Conservation (phyloP, 1,284 basidiomycete species). For the Ganoderma boninense region DNA sequence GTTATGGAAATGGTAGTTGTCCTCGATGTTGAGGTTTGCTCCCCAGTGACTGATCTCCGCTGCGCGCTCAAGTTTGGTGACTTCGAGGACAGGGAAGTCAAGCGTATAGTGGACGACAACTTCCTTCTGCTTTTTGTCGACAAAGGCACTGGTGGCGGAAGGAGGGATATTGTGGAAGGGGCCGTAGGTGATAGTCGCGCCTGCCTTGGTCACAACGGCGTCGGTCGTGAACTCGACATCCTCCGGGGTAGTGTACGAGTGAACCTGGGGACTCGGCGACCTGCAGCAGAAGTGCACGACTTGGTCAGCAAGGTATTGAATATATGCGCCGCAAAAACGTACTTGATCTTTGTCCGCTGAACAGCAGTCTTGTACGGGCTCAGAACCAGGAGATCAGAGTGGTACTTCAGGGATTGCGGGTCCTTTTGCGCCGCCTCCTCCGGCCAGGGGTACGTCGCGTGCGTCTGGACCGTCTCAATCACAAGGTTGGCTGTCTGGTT, state of each 20-base stretch:
- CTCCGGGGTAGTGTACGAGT: conserved; percentile 73
- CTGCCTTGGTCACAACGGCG: conserved; percentile 73
- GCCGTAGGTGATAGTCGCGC: conserved; percentile 87
- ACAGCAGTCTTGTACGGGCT: conserved; percentile 86
- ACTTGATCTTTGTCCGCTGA: conserved; percentile 90
- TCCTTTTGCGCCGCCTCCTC: conserved; percentile 78
- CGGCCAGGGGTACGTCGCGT: conserved; percentile 82
- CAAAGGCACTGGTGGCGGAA: conserved; percentile 65
- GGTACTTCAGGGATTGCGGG: conserved; percentile 84
- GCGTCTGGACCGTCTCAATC: conserved; percentile 78
- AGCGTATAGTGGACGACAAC: conserved; percentile 85
- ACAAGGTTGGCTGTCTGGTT: conserved; percentile 78
- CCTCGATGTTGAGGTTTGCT: conserved; percentile 91
- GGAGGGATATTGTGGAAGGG: conserved; percentile 82
- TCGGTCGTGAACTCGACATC: conserved; percentile 67
- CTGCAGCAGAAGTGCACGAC: conserved; percentile 46
- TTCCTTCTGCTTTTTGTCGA: conserved; percentile 67
- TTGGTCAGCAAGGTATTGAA: neutral
- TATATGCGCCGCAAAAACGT: conserved; percentile 33
- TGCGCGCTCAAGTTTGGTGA: conserved; percentile 75
- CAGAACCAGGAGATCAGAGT: conserved; percentile 77
- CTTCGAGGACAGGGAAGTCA: conserved; percentile 81
- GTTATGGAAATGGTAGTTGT: conserved; percentile 87
- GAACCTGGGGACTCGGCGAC: conserved; percentile 70
- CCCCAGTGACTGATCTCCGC: conserved; percentile 99